phyloP scores from a whole-genome alignment of 2,329 filamentous ascomycete genomes.

The Aspergillus intermedius region DNA sequence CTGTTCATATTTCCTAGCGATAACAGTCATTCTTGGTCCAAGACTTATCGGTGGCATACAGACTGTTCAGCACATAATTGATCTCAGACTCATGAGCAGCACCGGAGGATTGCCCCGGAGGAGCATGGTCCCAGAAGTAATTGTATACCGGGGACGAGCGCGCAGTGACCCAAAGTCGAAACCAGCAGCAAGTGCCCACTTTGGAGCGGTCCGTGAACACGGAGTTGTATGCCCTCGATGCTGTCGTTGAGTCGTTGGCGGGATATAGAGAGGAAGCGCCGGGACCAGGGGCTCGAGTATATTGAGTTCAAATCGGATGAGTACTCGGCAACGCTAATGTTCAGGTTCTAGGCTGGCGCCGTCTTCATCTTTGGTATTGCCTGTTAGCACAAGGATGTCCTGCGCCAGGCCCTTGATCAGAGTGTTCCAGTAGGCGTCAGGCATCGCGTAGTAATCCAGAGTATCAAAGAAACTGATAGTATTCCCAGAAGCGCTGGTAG shows the following conservation, averaged over 20 bases:
- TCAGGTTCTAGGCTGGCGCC: constrained; percentile 17
- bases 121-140: constrained; percentile 23
- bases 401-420: constrained; percentile 17
- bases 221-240: constrained; percentile 15
- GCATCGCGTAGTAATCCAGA: constrained; percentile 16
- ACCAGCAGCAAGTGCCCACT: constrained; percentile 20
- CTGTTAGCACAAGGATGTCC: constrained; percentile 25
- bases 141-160: constrained; percentile 16
- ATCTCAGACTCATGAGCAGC: constrained; percentile 25
- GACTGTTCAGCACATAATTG: constrained; percentile 24
- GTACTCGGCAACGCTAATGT: constrained; percentile 17
- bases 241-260: constrained; percentile 4
- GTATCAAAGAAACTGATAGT: constrained; percentile 2
- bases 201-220: constrained; percentile 18
- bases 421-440: constrained; percentile 19
- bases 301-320: constrained; percentile 2
- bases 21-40: constrained; percentile 16
- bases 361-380: constrained; percentile 25
- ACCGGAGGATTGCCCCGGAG: constrained; percentile 18
- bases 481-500: not conserved
- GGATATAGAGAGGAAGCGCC: constrained; percentile 10
- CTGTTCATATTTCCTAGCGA: constrained; percentile 18
- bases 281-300: not conserved
- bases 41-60: constrained; percentile 15
- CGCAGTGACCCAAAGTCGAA: constrained; percentile 13